Percentiles rank a stretch among this genome's conserved stretches.
Evolutionary conservation across 495 filamentous ascomycete genomes (phyloP).

Genomic region (Thermochaetoides thermophila): DNA sequence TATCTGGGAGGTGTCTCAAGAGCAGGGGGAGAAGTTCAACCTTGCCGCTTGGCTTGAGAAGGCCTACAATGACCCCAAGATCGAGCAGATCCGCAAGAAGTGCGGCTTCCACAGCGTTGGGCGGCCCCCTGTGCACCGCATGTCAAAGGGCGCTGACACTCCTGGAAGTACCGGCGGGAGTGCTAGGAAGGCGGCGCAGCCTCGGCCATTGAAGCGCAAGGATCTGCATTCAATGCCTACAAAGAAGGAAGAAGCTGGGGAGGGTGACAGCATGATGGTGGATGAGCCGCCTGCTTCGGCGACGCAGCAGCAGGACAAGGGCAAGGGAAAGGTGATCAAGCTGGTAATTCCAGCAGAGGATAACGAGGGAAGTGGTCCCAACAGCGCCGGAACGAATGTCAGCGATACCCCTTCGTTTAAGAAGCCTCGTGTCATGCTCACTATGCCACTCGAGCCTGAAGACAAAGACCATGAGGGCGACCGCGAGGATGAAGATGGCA

Average conservation of each 20-base stretch:
- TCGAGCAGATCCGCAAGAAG: constrained; percentile 24
- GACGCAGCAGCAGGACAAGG: too few species aligned
- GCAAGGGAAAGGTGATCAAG: too few species aligned
- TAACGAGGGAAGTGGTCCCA: too few species aligned
- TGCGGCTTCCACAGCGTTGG: constrained; percentile 33
- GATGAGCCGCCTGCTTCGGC: too few species aligned
- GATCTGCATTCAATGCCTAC: constrained; percentile 12
- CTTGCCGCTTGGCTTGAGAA: constrained; percentile 23
- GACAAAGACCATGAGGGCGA: not conserved
- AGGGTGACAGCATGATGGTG: too few species aligned
- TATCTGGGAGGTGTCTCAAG: constrained; percentile 22
- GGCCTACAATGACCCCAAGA: constrained; percentile 31
- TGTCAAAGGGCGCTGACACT: constrained; percentile 3
- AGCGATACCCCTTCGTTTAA: too few species aligned
- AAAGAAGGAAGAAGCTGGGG: too few species aligned
- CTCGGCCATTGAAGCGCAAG: constrained; percentile 11
- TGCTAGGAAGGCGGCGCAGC: not conserved
- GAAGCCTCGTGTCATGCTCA: too few species aligned
- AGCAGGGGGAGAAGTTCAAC: constrained; percentile 27
- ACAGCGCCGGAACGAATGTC: too few species aligned
- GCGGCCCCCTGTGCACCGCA: constrained; percentile 25
- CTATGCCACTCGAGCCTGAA: too few species aligned
- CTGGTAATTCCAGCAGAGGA: too few species aligned
- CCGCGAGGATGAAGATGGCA: not conserved
- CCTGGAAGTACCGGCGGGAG: not conserved